Evolutionary conservation across 2,329 filamentous ascomycete genomes (phyloP), one percentile per base, ranked within the genome.

Genomic region (Cadophora luteo-olivacea): DNA sequence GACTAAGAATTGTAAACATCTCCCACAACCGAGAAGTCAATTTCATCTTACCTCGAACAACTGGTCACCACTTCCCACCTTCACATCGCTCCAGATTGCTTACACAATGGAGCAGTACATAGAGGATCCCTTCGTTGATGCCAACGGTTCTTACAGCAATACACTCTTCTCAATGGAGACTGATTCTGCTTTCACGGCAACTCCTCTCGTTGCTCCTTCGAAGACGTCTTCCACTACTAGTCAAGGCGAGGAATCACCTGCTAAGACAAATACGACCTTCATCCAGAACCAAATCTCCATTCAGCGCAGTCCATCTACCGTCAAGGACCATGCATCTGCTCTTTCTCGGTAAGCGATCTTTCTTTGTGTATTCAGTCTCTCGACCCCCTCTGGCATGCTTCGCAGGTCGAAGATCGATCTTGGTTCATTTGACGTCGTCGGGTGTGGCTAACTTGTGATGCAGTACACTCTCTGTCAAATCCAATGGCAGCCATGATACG

Each of bases 261-360:
- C 9, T 1, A 66, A 66, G 57, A 51, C 41, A 38, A 58, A 62
- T n/a, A n/a, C 52, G 12, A 60, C 66, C 33, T 75, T 73, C 22
- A 74, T 76, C 2, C 74, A 76, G 62, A 72, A 75, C 33, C 69
- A 73, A n/a, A 70, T 75, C 22, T 65, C 70, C 12, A 69, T 76
- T 1, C 72, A 75, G 54, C 67, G 76, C 57, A 75, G 69, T 36
- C 63, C 72, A 41, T 76, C 76, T 0, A 66, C 70, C 8, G 51
- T 74, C 2, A 70, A 72, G 48, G 69, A 69, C 5, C 70, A 73
- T 7, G 71, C 70, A 1, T 71, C 72, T 41, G 69, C 70, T 11
- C 58, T 76, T 11, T 72, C 69, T 25, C 48, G 71, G 57, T 45
- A 25, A 25, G 57, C 25, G 2, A 11, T 41, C n/a, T 45, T 14